Conservation (phyloP, 1,284 basidiomycete genomes). For the Trichosporon coremiiforme region DNA sequence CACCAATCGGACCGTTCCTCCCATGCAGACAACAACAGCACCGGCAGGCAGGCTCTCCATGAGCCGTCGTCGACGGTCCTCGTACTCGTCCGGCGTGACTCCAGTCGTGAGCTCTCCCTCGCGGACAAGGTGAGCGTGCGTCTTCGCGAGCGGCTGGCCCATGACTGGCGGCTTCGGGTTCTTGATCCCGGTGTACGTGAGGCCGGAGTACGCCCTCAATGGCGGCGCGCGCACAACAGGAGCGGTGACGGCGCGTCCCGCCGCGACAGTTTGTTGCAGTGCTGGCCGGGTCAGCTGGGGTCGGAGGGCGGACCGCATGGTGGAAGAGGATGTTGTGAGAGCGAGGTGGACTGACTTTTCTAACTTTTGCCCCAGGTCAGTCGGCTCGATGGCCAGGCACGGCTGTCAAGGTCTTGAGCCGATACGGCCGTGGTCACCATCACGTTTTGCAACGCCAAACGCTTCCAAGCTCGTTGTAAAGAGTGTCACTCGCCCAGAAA, state of each 20-base stretch:
- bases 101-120: conserved; percentile 79
- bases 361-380: conserved; percentile 10
- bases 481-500: no score
- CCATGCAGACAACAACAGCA: conserved; percentile 76
- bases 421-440: not conserved
- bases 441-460: not conserved
- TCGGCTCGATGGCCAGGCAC: conserved; percentile 12
- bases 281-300: not conserved
- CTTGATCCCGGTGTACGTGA: not conserved
- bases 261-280: not conserved
- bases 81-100: conserved; percentile 79
- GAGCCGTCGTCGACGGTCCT: conserved; percentile 69
- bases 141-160: conserved; percentile 74
- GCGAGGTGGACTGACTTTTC: conserved; percentile 10
- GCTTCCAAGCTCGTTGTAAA: not conserved
- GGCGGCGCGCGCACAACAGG: not conserved
- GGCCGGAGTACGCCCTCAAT: not conserved
- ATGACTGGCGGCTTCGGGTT: conserved; percentile 65
- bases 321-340: conserved; percentile 4
- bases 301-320: conserved; percentile 1
- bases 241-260: not conserved
- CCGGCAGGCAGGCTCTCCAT: conserved; percentile 77
- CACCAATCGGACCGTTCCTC: conserved; percentile 83
- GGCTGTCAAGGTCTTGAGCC: not conserved
- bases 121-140: conserved; percentile 77